Base-by-base conservation (phyloP, 2,329 filamentous ascomycete genomes). In the Nothophoma quercina region DNA sequence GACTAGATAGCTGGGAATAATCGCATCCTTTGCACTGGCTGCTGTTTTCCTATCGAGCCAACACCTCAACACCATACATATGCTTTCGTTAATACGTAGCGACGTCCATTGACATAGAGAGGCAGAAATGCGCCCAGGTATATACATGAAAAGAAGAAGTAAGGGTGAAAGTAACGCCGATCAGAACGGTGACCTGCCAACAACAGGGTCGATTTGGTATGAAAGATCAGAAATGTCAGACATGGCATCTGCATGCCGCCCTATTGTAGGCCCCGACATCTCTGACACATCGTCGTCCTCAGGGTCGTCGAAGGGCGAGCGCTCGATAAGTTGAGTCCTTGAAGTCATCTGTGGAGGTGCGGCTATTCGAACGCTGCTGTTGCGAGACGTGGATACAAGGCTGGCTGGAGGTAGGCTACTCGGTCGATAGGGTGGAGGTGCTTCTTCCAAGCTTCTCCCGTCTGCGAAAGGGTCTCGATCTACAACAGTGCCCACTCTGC, bases 391-490 rank as follows among this genome's bases (percentile, higher is more conserved):
- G 19, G 63, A 55, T 6, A 57, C 60, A 22, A 70, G 56, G 42
- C 69, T 71, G 6, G 65, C 59, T 1, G 64, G 63, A 13, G 65
- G 63, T 26, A 67, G 30, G 40, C 72, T 74, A 30, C 65, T 62
- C 2, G 72, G 70, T 45, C 70, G 67, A 43, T 75, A 75, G 10
- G 72, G 70, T 33, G 72, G 72, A 9, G 72, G 72, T 16, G 71
- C 69, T 33, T 73, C 72, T 23, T 56, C 40, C 3, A 71, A 44
- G 16, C 65, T 68, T 32, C 62, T 60, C 15, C 56, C 59, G 40
- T 73, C 70, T 39, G 64, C 62, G 21, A 73, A 73, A 1, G 68
- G 69, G 39, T 74, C 64, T 7, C 55, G 62, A 29, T 59, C 65
- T 7, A 62, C 56, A 18, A 53, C 18, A 1, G 50, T 53, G 22